Percentiles rank a stretch among this genome's conserved stretches.
Evolutionary conservation across 2,329 filamentous ascomycete genomes (phyloP).

Genomic region (Aspergillus unguis): DNA sequence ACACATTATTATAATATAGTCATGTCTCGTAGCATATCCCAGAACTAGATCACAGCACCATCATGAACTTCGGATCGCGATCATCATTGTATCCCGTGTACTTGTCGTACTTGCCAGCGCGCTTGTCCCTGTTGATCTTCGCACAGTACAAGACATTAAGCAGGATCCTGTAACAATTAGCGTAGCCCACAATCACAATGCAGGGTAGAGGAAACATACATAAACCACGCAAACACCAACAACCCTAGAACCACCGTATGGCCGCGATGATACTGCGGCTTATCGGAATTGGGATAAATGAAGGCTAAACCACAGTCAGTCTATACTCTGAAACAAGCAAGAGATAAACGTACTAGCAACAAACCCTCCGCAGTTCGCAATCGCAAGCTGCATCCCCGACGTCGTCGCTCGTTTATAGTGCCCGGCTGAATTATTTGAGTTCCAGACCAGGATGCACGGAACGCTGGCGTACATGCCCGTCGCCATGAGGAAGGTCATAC

Average conservation of each 20-base stretch:
- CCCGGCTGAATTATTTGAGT: constrained; percentile 64
- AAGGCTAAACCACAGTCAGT: constrained; percentile 43
- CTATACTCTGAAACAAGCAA: background rate
- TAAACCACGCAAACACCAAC: constrained; percentile 60
- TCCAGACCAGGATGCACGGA: constrained; percentile 63
- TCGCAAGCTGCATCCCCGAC: constrained; percentile 61
- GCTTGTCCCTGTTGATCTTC: constrained; percentile 64
- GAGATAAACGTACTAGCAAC: constrained; percentile 51
- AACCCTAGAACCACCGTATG: constrained; percentile 61
- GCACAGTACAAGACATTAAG: constrained; percentile 60
- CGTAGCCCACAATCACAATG: constrained; percentile 14
- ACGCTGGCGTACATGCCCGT: constrained; percentile 63
- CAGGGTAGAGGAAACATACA: constrained; percentile 48
- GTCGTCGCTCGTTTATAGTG: constrained; percentile 70
- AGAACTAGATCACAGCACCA: constrained; percentile 50
- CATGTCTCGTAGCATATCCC: background rate
- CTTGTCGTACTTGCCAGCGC: constrained; percentile 55
- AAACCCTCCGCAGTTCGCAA: constrained; percentile 66
- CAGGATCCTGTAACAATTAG: constrained; percentile 47
- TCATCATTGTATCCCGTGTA: constrained; percentile 60
- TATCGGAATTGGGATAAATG: constrained; percentile 57
- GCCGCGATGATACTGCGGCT: constrained; percentile 57
- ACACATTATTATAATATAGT: background rate
- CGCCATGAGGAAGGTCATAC: constrained; percentile 66
- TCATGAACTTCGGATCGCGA: constrained; percentile 59